Evolutionary conservation across 1,139 yeast genomes (phyloP).

Genomic region (Fermentozyma sake): DNA sequence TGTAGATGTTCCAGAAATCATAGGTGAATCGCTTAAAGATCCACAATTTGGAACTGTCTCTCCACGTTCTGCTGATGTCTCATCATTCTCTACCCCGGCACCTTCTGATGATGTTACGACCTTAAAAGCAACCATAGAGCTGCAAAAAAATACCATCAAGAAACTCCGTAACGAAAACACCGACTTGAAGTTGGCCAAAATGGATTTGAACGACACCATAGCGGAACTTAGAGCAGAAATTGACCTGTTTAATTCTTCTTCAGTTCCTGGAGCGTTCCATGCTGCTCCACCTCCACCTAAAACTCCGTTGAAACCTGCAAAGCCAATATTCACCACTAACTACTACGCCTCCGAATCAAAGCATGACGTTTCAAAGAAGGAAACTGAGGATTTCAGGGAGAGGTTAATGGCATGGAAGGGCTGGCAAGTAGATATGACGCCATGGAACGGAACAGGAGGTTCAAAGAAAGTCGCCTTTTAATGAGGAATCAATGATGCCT

Average conservation of each 20-base stretch:
- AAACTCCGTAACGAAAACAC: slow-evolving; percentile 42
- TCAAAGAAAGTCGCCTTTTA: slow-evolving; percentile 25
- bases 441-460: slow-evolving; percentile 53
- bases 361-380: slow-evolving; percentile 20
- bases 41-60: no score
- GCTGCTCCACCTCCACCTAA: slow-evolving; percentile 7
- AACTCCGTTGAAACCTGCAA: slow-evolving; percentile 7
- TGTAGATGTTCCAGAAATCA: no score
- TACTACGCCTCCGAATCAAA: slow-evolving; percentile 31
- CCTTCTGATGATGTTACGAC: no score
- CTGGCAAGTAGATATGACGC: slow-evolving; percentile 84
- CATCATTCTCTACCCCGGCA: no score
- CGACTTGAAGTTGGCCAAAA: slow-evolving; percentile 37
- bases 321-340: slow-evolving; percentile 31
- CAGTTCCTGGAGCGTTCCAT: slow-evolving; percentile 6
- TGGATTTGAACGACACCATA: slow-evolving; percentile 44
- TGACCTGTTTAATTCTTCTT: slow-evolving; percentile 11
- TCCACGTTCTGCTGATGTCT: no score
- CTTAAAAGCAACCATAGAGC: slow-evolving; percentile 14
- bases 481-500: no score
- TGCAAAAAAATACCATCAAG: slow-evolving; percentile 33
- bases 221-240: slow-evolving; percentile 22
- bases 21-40: no score
- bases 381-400: slow-evolving; percentile 38
- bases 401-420: slow-evolving; percentile 62